Conservation (phyloP, 2,329 filamentous ascomycete species). For the Cladosporium sp. region DNA sequence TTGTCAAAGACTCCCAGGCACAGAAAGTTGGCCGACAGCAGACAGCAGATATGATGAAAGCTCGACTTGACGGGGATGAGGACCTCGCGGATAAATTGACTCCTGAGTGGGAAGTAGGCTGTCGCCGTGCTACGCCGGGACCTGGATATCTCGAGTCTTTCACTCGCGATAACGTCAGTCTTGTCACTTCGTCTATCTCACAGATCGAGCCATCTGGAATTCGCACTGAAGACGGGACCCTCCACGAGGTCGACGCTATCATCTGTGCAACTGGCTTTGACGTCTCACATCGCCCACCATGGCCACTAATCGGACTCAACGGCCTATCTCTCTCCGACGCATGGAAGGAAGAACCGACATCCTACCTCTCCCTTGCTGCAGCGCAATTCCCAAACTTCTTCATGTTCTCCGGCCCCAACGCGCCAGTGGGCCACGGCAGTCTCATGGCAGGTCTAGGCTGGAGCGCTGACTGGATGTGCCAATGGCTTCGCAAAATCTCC, state of each 20-base stretch:
- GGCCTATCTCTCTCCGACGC: constrained; percentile 20
- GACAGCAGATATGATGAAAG: constrained; percentile 42
- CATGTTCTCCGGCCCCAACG: constrained; percentile 24
- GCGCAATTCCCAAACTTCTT: constrained; percentile 31
- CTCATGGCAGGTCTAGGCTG: constrained; percentile 24
- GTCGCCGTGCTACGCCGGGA: constrained; percentile 55
- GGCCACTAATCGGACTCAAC: constrained; percentile 35
- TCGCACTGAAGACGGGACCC: constrained; percentile 18
- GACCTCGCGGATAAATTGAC: constrained; percentile 53
- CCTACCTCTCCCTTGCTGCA: constrained; percentile 26
- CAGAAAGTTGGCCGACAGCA: constrained; percentile 19
- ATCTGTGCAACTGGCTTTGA: constrained; percentile 45
- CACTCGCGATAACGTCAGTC: constrained; percentile 23
- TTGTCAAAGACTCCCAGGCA: constrained; percentile 50
- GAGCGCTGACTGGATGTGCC: constrained; percentile 27
- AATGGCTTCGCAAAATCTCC: constrained; percentile 28
- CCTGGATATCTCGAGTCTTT: constrained; percentile 39
- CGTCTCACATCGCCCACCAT: constrained; percentile 34
- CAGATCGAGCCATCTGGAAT: constrained; percentile 24
- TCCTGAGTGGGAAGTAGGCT: constrained; percentile 62
- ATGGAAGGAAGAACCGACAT: constrained; percentile 27
- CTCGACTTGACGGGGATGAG: constrained; percentile 50
- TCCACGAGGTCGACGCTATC: constrained; percentile 27
- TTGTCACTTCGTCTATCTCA: constrained; percentile 25
- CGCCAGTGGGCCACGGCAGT: constrained; percentile 23